These are phyloP conservation scores for Omphalotus guepiniiformis DNA, from an alignment of 768 basidiomycete species.

Conservation along the genomic window DNA sequence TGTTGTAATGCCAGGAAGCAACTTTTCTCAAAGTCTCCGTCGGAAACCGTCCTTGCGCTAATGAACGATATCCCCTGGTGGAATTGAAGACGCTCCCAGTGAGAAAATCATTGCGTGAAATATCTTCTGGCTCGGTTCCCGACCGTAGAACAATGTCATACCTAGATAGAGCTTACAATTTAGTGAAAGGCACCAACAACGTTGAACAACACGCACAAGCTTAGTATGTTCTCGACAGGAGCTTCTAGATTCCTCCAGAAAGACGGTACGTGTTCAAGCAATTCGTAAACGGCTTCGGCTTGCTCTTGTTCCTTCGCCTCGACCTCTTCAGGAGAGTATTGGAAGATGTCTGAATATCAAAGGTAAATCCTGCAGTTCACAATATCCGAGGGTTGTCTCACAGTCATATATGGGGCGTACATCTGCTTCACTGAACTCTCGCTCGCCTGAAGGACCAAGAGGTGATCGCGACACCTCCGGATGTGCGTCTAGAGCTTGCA, in stretches of 20 bases:
- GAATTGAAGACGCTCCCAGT: conserved; percentile 50
- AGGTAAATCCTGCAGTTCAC: not conserved
- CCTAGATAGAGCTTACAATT: conserved; percentile 31
- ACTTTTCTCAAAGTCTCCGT: conserved; percentile 29
- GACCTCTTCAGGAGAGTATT: conserved; percentile 14
- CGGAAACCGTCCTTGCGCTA: conserved; percentile 45
- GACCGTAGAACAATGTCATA: conserved; percentile 59
- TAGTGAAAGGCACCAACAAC: not conserved
- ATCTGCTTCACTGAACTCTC: conserved; percentile 43
- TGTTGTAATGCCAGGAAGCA: conserved; percentile 52
- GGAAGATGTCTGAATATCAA: not conserved
- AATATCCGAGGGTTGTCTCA: conserved; percentile 25
- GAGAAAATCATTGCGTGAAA: conserved; percentile 54
- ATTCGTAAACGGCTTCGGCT: conserved; percentile 37
- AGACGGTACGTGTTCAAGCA: conserved; percentile 48
- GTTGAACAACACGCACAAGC: conserved; percentile 40
- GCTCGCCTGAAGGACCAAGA: conserved; percentile 40
- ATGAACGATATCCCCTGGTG: conserved; percentile 46
- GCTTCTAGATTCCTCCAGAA: conserved; percentile 53
- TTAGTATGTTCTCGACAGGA: conserved; percentile 52
- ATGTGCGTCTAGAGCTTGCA: not conserved
- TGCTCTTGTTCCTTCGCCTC: conserved; percentile 30
- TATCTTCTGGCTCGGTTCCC: conserved; percentile 40
- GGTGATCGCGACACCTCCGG: conserved; percentile 27
- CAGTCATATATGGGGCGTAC: conserved; percentile 52